phyloP scores from a whole-genome alignment of 306 rosid genomes.

The Vigna trinervia region DNA sequence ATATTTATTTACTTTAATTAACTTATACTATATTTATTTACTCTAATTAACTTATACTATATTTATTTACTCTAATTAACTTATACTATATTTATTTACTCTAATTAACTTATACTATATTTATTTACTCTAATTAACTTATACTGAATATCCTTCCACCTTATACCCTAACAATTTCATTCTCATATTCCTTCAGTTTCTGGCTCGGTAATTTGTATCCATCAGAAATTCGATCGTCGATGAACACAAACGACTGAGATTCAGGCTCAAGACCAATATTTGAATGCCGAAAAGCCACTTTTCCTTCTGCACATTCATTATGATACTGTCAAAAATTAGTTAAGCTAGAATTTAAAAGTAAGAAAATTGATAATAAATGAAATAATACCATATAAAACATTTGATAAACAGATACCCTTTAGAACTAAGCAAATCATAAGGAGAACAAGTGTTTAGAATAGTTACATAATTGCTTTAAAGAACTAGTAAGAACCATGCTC shows the following conservation, averaged over 20 bases:
- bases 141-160: too few relatives aligned
- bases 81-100: too few relatives aligned
- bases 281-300: constrained; percentile 56
- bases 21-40: too few relatives aligned
- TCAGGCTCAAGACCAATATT: constrained; percentile 53
- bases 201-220: constrained; percentile 50
- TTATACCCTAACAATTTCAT: background rate
- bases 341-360: background rate
- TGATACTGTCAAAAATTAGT: constrained; percentile 31
- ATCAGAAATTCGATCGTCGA: constrained; percentile 44
- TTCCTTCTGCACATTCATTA: constrained; percentile 68
- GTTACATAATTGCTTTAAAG: background rate
- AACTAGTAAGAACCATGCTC: constrained; percentile 8
- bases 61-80: too few relatives aligned
- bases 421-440: constrained; percentile 7
- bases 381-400: too few relatives aligned
- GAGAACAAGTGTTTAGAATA: background rate
- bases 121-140: too few relatives aligned
- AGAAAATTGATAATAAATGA: background rate
- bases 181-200: constrained; percentile 54
- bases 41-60: too few relatives aligned
- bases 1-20: too few relatives aligned
- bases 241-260: constrained; percentile 57
- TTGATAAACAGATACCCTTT: background rate
- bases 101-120: too few relatives aligned